Evolutionary conservation across 257 asterid genomes (phyloP).

Genomic region (Phtheirospermum japonicum): DNA sequence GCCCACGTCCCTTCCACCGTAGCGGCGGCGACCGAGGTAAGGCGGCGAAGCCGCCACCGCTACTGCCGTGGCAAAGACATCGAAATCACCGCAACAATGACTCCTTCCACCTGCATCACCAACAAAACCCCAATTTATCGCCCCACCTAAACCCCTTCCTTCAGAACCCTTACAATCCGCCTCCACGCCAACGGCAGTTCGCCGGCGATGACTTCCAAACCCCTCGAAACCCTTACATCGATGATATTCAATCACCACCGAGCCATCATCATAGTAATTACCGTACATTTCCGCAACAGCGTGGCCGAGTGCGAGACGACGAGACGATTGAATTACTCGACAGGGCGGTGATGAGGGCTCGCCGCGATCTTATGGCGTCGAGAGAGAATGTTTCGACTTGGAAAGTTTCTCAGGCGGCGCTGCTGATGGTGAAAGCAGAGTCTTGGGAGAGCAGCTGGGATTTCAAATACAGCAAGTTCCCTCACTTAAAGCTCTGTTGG

Average conservation of each 20-base stretch:
- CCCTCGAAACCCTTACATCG: constrained; percentile 1
- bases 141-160: constrained; percentile 27
- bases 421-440: constrained; percentile 41
- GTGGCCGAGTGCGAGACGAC: constrained; percentile 24
- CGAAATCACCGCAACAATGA: constrained; percentile 24
- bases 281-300: constrained; percentile 21
- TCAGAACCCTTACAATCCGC: constrained; percentile 32
- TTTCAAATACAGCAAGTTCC: constrained; percentile 65
- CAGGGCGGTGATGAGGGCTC: constrained; percentile 47
- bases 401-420: constrained; percentile 48
- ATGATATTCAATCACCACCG: constrained; percentile 20
- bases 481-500: constrained; percentile 44
- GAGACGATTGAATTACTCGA: constrained; percentile 42
- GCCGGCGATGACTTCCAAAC: constrained; percentile 22
- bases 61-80: constrained; percentile 21
- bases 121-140: constrained; percentile 24
- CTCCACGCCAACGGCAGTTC: constrained; percentile 23
- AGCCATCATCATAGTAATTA: not conserved
- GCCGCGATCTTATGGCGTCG: constrained; percentile 35
- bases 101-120: constrained; percentile 16
- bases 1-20: constrained; percentile 2
- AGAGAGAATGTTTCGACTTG: constrained; percentile 52
- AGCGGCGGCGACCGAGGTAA: constrained; percentile 31
- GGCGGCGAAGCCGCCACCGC: constrained; percentile 15
- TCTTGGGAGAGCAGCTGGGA: constrained; percentile 82